Evolutionary conservation across 1,284 basidiomycete genomes (phyloP).

Genomic region (Boletellus deceptivus): DNA sequence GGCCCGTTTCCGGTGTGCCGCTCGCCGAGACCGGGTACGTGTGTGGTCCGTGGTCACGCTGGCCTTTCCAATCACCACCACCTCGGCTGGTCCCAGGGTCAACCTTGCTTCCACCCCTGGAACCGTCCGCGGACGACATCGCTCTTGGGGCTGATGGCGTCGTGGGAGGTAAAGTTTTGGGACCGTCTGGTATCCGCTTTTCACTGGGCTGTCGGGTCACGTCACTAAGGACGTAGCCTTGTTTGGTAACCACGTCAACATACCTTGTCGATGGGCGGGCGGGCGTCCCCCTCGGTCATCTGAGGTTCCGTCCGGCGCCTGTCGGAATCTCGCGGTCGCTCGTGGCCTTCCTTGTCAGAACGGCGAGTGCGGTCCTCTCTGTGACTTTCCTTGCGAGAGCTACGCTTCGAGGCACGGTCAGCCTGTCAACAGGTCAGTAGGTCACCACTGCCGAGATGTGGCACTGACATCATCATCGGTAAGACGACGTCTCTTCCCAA

Average conservation of each 20-base stretch:
- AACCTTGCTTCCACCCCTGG: slow-evolving; percentile 38
- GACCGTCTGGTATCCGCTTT: slow-evolving; percentile 57
- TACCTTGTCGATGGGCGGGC: slow-evolving; percentile 61
- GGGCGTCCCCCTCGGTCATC: slow-evolving; percentile 42
- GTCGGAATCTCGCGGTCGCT: slow-evolving; percentile 64
- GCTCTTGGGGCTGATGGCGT: slow-evolving; percentile 72
- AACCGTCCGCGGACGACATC: slow-evolving; percentile 50
- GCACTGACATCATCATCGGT: slow-evolving; percentile 61
- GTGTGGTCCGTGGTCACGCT: slow-evolving; percentile 32
- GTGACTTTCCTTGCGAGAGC: slow-evolving; percentile 70
- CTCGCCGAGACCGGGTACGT: slow-evolving; percentile 21
- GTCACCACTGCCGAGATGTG: slow-evolving; percentile 6
- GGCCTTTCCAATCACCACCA: slow-evolving; percentile 31
- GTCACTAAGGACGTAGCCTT: slow-evolving; percentile 5
- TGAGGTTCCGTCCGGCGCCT: slow-evolving; percentile 66
- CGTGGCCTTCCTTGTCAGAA: slow-evolving; percentile 67
- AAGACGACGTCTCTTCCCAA: slow-evolving; percentile 66
- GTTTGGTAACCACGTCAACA: slow-evolving; percentile 9
- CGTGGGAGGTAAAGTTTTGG: slow-evolving; percentile 52
- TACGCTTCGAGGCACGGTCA: slow-evolving; percentile 69
- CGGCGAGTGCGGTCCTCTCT: slow-evolving; percentile 68
- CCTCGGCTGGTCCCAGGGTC: slow-evolving; percentile 37
- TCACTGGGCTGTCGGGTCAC: slow-evolving; percentile 42
- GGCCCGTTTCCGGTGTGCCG: slow-evolving; percentile 21
- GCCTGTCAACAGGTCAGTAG: slow-evolving; percentile 40